Conservation (phyloP, 2,329 filamentous ascomycete genomes). For the Ciborinia camelliae region DNA sequence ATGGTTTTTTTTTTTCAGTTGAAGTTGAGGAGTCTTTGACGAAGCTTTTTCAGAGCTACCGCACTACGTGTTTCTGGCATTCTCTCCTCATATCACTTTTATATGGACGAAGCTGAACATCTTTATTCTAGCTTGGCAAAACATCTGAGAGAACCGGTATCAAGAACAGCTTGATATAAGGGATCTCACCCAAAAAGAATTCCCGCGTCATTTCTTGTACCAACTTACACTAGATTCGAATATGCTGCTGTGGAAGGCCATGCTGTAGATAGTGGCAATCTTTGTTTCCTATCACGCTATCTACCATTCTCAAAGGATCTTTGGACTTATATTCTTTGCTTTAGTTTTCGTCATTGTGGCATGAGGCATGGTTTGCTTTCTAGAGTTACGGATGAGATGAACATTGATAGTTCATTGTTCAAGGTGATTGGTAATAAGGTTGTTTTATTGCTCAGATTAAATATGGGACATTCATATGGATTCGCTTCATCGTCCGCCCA, state of each 20-base stretch:
- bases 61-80: conserved; percentile 30
- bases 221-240: conserved; percentile 5
- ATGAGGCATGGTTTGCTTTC: too few relatives aligned
- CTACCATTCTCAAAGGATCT: too few relatives aligned
- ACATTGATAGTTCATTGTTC: too few relatives aligned
- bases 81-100: neutral
- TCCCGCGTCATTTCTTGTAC: neutral
- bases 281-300: too few relatives aligned
- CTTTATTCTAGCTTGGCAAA: conserved; percentile 40
- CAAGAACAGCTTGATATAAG: conserved; percentile 4
- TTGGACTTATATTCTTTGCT: too few relatives aligned
- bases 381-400: too few relatives aligned
- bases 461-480: too few relatives aligned
- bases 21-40: conserved; percentile 46
- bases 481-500: neutral
- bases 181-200: conserved; percentile 15
- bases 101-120: conserved; percentile 15
- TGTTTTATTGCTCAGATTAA: too few relatives aligned
- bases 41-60: conserved; percentile 63
- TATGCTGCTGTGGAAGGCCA: conserved; percentile 8
- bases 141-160: conserved; percentile 11
- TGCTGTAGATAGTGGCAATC: conserved; percentile 11
- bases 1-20: too few relatives aligned
- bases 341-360: too few relatives aligned
- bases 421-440: too few relatives aligned